phyloP scores from a whole-genome alignment of 495 filamentous ascomycete genomes.

The Aspergillus panamensis region DNA sequence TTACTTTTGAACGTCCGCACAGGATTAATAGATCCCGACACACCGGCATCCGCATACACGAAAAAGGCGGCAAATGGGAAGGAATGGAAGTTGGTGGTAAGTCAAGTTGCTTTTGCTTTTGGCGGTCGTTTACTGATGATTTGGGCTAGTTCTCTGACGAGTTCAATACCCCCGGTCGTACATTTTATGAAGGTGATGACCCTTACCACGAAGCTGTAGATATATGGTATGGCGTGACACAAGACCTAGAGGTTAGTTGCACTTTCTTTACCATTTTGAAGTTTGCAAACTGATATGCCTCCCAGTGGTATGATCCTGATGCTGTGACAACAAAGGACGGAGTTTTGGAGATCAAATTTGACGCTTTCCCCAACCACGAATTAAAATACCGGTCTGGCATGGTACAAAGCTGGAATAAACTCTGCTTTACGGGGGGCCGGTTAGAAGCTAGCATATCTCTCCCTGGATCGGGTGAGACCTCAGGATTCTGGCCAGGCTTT shows the following conservation, averaged over 20 bases:
- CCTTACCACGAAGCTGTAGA: constrained; percentile 68
- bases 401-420: constrained; percentile 77
- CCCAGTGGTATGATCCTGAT: constrained; percentile 77
- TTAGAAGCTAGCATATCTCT: constrained; percentile 76
- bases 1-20: constrained; percentile 58
- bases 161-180: constrained; percentile 67
- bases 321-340: constrained; percentile 66
- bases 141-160: constrained; percentile 70
- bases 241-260: constrained; percentile 60
- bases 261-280: background rate
- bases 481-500: constrained; percentile 78
- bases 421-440: constrained; percentile 73
- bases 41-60: constrained; percentile 55
- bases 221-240: constrained; percentile 77
- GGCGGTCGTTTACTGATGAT: background rate
- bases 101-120: constrained; percentile 16
- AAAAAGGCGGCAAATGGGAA: constrained; percentile 58
- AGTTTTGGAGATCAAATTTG: constrained; percentile 63
- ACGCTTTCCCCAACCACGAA: constrained; percentile 63
- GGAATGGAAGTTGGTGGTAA: constrained; percentile 61
- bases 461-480: constrained; percentile 63
- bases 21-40: constrained; percentile 69
- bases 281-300: background rate
- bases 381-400: constrained; percentile 75
- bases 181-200: constrained; percentile 73